Percentiles rank a stretch among this genome's conserved stretches.
Conservation (phyloP, 176 grass and related monocot genomes). For the Areca catechu region DNA sequence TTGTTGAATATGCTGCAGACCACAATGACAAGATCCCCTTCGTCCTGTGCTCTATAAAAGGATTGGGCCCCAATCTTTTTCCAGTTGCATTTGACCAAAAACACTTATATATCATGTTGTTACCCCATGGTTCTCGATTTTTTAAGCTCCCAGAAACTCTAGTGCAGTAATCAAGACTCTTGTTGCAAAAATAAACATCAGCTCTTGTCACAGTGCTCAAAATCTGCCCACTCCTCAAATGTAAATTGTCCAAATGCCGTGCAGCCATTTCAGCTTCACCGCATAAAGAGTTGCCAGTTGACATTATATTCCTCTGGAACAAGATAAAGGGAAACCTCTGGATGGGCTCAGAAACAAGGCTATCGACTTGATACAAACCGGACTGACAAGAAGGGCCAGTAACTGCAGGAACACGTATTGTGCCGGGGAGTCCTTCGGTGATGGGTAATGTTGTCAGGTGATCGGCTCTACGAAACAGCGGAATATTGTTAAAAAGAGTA, state of each 20-base stretch:
- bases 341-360: not conserved
- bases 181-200: not conserved
- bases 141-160: conserved; percentile 17
- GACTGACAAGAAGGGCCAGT: not conserved
- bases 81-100: conserved; percentile 13
- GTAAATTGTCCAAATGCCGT: not conserved
- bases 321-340: not conserved
- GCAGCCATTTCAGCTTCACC: not conserved
- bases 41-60: not conserved
- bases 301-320: conserved; percentile 7
- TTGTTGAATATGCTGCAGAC: not conserved
- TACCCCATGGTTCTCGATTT: conserved; percentile 2
- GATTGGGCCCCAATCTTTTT: not conserved
- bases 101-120: conserved; percentile 21
- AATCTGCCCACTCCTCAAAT: not conserved
- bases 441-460: not conserved
- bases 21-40: not conserved
- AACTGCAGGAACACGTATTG: not conserved
- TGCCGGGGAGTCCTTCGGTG: not conserved
- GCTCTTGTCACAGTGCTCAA: not conserved
- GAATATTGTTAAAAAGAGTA: not conserved
- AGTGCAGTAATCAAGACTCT: not conserved
- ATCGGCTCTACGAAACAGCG: not conserved
- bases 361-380: not conserved
- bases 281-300: not conserved